Conservation (phyloP, 1,284 basidiomycete species). For the Mycena citricolor region DNA sequence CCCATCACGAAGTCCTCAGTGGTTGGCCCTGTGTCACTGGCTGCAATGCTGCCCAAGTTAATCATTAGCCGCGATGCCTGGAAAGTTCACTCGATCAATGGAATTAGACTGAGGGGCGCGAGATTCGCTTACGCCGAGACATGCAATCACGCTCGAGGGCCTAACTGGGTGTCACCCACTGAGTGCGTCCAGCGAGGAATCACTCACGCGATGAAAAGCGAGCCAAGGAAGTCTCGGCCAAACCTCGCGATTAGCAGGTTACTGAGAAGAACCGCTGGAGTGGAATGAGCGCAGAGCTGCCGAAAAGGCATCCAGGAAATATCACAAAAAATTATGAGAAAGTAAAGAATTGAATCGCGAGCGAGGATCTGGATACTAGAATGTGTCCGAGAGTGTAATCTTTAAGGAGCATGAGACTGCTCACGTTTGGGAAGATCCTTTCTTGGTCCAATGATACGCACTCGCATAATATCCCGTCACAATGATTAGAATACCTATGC, state of each 20-base stretch:
- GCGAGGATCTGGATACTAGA: constrained; percentile 25
- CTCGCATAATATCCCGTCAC: constrained; percentile 20
- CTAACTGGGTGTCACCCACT: constrained; percentile 3
- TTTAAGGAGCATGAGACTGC: neutral
- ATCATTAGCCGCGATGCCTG: constrained; percentile 24
- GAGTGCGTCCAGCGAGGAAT: too few relatives aligned
- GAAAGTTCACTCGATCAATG: neutral
- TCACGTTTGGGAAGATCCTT: neutral
- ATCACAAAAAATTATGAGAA: constrained; percentile 26
- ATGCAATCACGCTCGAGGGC: constrained; percentile 25
- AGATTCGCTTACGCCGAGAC: constrained; percentile 22
- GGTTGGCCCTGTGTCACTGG: too few relatives aligned
- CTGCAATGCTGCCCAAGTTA: constrained; percentile 16
- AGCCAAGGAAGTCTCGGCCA: constrained; percentile 24
- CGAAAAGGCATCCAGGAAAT: neutral
- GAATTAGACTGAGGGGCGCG: neutral
- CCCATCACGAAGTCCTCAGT: too few relatives aligned
- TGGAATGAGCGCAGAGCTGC: neutral
- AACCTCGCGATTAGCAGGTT: constrained; percentile 26
- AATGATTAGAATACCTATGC: constrained; percentile 20
- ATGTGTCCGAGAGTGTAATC: neutral
- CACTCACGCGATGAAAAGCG: constrained; percentile 25
- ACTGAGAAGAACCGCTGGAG: constrained; percentile 17
- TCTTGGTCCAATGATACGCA: constrained; percentile 12
- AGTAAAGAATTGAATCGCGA: constrained; percentile 28